These are phyloP conservation scores for Crucibulum laeve DNA, from an alignment of 768 basidiomycete species.

Conservation along the genomic window DNA sequence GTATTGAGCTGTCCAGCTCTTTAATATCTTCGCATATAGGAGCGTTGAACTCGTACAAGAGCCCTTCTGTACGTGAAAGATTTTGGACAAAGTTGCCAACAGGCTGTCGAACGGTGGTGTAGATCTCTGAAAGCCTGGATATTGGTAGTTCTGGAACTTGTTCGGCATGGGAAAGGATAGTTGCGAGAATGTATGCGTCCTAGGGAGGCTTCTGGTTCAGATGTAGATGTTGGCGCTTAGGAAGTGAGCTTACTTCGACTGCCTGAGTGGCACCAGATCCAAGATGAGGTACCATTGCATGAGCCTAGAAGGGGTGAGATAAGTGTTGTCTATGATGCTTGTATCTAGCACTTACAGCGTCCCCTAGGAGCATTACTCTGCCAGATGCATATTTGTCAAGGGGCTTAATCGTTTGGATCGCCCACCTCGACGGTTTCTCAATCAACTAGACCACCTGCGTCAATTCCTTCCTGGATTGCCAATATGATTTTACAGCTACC, in stretches of 20 bases:
- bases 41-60: conserved; percentile 14
- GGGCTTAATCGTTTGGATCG: conserved; percentile 30
- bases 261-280: conserved; percentile 49
- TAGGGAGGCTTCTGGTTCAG: conserved; percentile 2
- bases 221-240: background rate
- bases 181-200: conserved; percentile 25
- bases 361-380: conserved; percentile 37
- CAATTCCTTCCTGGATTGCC: background rate
- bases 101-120: conserved; percentile 32
- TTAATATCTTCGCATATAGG: conserved; percentile 11
- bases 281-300: conserved; percentile 42
- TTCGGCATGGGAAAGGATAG: conserved; percentile 13
- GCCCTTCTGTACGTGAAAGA: conserved; percentile 14
- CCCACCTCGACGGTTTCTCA: conserved; percentile 32
- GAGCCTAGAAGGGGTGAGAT: conserved; percentile 21
- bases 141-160: conserved; percentile 16
- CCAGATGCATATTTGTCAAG: conserved; percentile 31
- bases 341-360: conserved; percentile 28
- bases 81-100: conserved; percentile 22
- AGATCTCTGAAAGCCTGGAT: conserved; percentile 9
- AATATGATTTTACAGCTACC: conserved; percentile 12
- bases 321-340: background rate
- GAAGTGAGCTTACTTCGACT: conserved; percentile 26
- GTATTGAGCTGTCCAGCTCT: conserved; percentile 8
- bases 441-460: conserved; percentile 16